phyloP scores from a whole-genome alignment of 2,329 filamentous ascomycete genomes.

The Ascochyta pisi region DNA sequence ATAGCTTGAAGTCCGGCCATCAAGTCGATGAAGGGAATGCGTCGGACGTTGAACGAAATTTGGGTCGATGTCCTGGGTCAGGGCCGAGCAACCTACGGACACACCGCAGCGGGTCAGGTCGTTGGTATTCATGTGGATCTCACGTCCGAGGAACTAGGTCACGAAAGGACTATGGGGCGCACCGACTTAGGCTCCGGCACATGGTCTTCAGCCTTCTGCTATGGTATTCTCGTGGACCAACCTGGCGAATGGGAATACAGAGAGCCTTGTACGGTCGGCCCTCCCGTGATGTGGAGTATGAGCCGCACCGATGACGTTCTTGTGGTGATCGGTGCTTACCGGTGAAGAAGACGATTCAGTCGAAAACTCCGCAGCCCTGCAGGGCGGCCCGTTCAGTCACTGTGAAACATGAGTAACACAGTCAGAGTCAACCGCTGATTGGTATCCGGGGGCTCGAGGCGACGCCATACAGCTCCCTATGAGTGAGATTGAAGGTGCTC shows the following conservation, averaged over 20 bases:
- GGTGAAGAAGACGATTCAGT: conserved; percentile 19
- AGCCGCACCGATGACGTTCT: conserved; percentile 34
- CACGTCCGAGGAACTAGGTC: conserved; percentile 10
- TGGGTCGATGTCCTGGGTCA: conserved; percentile 10
- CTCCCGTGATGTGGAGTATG: conserved; percentile 32
- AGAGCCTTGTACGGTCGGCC: conserved; percentile 32
- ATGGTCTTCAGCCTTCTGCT: conserved; percentile 13
- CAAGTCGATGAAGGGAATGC: not conserved
- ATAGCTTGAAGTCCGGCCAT: not conserved
- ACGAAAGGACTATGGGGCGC: conserved; percentile 4
- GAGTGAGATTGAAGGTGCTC: conserved; percentile 18
- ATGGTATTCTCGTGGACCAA: not conserved
- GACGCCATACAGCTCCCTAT: conserved; percentile 27
- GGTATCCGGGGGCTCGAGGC: conserved; percentile 9
- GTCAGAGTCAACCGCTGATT: conserved; percentile 9
- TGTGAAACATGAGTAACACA: conserved; percentile 15
- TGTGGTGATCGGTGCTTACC: conserved; percentile 22
- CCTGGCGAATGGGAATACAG: not conserved
- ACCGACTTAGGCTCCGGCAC: conserved; percentile 3
- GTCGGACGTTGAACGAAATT: conserved; percentile 12
- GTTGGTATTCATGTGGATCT: conserved; percentile 7
- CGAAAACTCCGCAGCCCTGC: conserved; percentile 27
- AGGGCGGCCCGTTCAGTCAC: conserved; percentile 19
- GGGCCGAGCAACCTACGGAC: conserved; percentile 7
- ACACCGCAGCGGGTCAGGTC: conserved; percentile 5